Evolutionary conservation across 106 monocot genomes (phyloP).

Genomic region (Gastrodia elata): DNA sequence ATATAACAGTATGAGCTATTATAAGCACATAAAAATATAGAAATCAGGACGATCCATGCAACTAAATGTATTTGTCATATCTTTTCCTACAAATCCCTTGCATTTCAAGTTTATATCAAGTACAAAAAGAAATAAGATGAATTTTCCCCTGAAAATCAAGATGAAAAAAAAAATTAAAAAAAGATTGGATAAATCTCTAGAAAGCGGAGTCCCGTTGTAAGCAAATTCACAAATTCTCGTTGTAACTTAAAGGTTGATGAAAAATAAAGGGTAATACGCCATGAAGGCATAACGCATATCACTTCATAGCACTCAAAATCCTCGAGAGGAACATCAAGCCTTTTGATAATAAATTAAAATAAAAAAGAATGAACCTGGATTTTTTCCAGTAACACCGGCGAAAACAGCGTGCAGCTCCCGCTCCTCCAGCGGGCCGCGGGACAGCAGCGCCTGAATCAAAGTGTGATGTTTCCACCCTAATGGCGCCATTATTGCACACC

Average conservation of each 20-base stretch:
- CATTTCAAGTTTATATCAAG: not conserved
- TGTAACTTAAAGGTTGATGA: not conserved
- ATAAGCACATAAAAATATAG: not conserved
- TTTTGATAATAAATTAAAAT: not conserved
- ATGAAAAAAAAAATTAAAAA: not conserved
- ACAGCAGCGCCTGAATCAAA: constrained; percentile 69
- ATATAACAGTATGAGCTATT: not conserved
- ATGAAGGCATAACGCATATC: not conserved
- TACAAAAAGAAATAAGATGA: not conserved
- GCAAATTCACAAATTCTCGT: no score
- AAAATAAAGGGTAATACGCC: not conserved
- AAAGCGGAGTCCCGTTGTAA: not conserved
- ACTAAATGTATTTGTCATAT: not conserved
- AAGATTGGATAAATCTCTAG: not conserved
- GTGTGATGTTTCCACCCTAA: constrained; percentile 66
- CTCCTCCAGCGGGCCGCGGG: constrained; percentile 72
- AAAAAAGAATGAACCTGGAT: constrained; percentile 42
- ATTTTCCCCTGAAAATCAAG: not conserved
- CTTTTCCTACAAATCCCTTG: not conserved
- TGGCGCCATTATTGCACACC: constrained; percentile 7
- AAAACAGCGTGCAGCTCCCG: constrained; percentile 55
- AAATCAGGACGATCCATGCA: not conserved
- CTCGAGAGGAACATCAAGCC: not conserved
- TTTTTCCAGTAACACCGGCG: constrained; percentile 59
- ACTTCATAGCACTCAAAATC: not conserved